Evolutionary conservation across 1,284 basidiomycete species (phyloP), one percentile per base, ranked within the genome.

Genomic region (Agaricales sp.): DNA sequence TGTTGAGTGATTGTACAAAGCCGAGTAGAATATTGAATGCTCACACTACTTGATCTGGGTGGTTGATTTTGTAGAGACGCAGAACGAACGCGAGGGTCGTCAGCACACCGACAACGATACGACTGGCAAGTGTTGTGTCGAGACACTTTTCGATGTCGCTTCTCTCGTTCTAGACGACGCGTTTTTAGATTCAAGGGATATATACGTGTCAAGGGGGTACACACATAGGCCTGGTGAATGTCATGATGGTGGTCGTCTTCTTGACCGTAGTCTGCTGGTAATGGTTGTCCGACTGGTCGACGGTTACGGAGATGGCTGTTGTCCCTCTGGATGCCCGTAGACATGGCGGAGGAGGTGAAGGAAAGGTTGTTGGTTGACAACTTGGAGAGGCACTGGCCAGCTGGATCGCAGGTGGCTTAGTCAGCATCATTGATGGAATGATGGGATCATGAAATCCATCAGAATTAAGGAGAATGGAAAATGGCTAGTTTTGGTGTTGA

Each of bases 11-110:
- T 52, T 24, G 45, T 41, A 1, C 43, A 41, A 43, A 38, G 43
- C 24, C 43, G n/a, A 35, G 25, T 21, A 45, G 18, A 45, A 30
- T 49, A 30, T 51, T 35, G 20, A n/a, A 46, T 25, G 75, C 90
- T 63, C 64, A 93, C 91, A 96, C 94, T 54, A 97, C 92, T 70
- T 92, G 83, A 68, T 92, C 86, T 38, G 93, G 93, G 63, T 92
- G 83, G 63, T 86, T 87, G 67, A 97, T 93, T 70, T 92, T 88
- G 73, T 87, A 93, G 71, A 97, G 95, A 45, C 93, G 81, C 50
- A 94, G 65, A 18, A 79, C 77, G 61, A 92, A 86, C 12, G 91
- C 87, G 37, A 90, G 62, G 2, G 75, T 69, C 16, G 90, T 92
- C 49, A 95, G 70, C 13, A 73, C 60, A 48, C 69, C 71, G 43